Base-by-base conservation (phyloP, 2,329 filamentous ascomycete genomes). In the Aureobasidium namibiae region DNA sequence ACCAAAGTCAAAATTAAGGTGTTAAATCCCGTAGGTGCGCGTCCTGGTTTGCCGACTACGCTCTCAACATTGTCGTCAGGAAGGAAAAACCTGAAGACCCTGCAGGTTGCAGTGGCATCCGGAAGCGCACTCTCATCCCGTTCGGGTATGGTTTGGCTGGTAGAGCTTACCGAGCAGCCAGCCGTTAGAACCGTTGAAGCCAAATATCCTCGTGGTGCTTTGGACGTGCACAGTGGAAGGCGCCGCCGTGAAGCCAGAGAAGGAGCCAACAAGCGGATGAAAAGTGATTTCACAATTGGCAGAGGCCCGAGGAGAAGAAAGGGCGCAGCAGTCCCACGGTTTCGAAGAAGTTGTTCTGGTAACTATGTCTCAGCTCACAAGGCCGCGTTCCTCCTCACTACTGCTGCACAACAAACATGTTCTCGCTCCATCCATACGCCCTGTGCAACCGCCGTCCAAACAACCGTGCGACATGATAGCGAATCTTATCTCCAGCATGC, bases 401-500 rank as follows among this genome's bases (percentile, higher is more conserved):
- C 42, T 45, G 42, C 16, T 29, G 23, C 24, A 57, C 26, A 21
- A 68, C 63, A 69, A 83, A 82, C 72, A 76, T 78, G 0, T 63
- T 69, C 0, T 73, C 73, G 61, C 61, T 16, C 80, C 80, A 84
- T 0, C 78, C 80, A 69, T 80, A 85, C 0, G 75, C 72, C 46
- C 77, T 68, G 33, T 65, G 70, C 34, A 84, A 63, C 21, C 80
- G 69, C 44, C 80, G 68, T 0, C 80, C 81, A 64, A 75, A 68
- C 1, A 75, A 65, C 46, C 80, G 71, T 0, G 78, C 80, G 16
- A 65, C 0, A 62, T 57, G 61, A 61, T 79, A 82, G 0, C 76
- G 69, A 1, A 85, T 71, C 66, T 83, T 83, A 0, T 70, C 69
- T 1, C 62, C 65, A 0, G 81, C 80, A 67, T 85, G 81, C 3